Conservation (phyloP, 768 basidiomycete genomes). For the Symmetrospora coprosmae region DNA sequence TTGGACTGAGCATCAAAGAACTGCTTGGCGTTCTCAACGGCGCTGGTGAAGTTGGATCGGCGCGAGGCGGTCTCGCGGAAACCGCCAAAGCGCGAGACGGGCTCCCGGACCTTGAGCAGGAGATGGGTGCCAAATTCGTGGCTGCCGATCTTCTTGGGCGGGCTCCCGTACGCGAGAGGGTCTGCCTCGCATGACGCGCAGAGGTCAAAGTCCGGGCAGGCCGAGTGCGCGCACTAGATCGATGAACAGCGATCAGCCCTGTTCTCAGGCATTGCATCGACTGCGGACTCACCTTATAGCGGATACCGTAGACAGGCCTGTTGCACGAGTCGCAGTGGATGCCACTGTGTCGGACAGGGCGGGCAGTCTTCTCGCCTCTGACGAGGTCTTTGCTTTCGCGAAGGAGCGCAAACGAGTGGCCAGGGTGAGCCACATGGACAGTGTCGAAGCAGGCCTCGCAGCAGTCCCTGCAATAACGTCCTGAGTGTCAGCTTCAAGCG, state of each 20-base stretch:
- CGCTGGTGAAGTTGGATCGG: too few species aligned
- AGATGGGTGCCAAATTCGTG: slow-evolving; percentile 56
- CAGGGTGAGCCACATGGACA: slow-evolving; percentile 57
- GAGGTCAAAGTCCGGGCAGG: slow-evolving; percentile 67
- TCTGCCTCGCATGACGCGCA: slow-evolving; percentile 65
- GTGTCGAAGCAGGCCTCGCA: slow-evolving; percentile 62
- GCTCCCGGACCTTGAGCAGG: slow-evolving; percentile 54
- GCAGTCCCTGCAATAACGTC: slow-evolving; percentile 41
- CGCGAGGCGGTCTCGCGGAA: too few species aligned
- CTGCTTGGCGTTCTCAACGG: too few species aligned
- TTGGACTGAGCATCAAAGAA: too few species aligned
- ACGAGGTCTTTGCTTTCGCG: slow-evolving; percentile 43
- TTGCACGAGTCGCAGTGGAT: slow-evolving; percentile 50
- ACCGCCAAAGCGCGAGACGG: background rate
- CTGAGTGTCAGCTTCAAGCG: background rate
- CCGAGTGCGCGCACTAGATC: slow-evolving; percentile 73
- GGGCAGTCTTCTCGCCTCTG: background rate
- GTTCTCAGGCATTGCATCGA: too few species aligned
- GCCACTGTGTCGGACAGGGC: slow-evolving; percentile 26
- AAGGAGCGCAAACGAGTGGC: slow-evolving; percentile 58
- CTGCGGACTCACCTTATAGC: too few species aligned
- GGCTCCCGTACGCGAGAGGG: slow-evolving; percentile 37
- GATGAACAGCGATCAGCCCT: too few species aligned
- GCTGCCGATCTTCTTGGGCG: slow-evolving; percentile 44
- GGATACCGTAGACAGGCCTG: slow-evolving; percentile 47